A percentile compares a stretch with the other conserved stretches of the same genome.
Evolutionary conservation across 2,329 filamentous ascomycete genomes (phyloP).

Genomic region (Colletotrichum melonis): DNA sequence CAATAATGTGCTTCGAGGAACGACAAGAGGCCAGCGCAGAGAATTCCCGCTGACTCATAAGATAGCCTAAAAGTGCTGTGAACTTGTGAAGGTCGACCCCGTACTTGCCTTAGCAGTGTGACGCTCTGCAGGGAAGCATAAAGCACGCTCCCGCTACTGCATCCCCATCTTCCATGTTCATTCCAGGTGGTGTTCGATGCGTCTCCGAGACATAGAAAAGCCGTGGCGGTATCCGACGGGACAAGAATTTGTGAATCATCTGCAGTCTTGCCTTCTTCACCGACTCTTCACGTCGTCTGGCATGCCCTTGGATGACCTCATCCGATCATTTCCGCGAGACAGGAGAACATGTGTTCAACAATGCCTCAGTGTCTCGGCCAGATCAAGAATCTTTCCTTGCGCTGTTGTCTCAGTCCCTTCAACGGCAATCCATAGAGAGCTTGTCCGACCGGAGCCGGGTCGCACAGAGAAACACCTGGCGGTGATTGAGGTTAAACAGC

Average conservation of each 20-base stretch:
- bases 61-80: slow-evolving; percentile 26
- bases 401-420: slow-evolving; percentile 6
- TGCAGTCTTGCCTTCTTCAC: slow-evolving; percentile 32
- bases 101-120: slow-evolving; percentile 29
- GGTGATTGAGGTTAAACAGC: not conserved
- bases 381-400: not conserved
- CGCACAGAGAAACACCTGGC: slow-evolving; percentile 18
- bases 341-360: slow-evolving; percentile 18
- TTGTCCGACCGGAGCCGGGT: slow-evolving; percentile 16
- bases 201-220: slow-evolving; percentile 32
- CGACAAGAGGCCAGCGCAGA: not conserved
- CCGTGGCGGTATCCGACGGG: slow-evolving; percentile 26
- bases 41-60: slow-evolving; percentile 27
- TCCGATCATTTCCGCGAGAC: slow-evolving; percentile 7
- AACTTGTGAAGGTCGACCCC: slow-evolving; percentile 4
- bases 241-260: slow-evolving; percentile 18
- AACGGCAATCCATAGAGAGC: slow-evolving; percentile 30
- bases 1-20: not conserved
- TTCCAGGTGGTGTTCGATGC: slow-evolving; percentile 34
- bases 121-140: slow-evolving; percentile 34
- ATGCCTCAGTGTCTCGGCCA: slow-evolving; percentile 16
- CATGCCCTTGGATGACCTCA: slow-evolving; percentile 31
- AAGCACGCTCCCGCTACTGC: slow-evolving; percentile 35
- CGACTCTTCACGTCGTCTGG: slow-evolving; percentile 35
- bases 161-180: slow-evolving; percentile 29